These are phyloP conservation scores for Chaetomiaceae sp. DNA, from an alignment of 2,329 filamentous ascomycete genomes.

Conservation along the genomic window DNA sequence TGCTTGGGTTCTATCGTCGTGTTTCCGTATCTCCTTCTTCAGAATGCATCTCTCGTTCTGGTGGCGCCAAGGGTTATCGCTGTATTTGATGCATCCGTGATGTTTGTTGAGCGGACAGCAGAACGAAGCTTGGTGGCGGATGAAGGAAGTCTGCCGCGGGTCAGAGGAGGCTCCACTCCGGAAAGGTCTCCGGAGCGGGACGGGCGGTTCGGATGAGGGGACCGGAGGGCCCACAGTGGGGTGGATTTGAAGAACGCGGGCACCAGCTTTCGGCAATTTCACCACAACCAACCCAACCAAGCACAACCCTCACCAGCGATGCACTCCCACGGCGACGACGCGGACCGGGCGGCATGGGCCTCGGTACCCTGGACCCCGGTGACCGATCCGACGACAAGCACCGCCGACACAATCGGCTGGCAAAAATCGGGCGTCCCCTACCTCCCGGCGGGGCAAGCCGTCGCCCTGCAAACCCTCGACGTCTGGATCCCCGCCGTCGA, in stretches of 20 bases:
- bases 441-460: neutral
- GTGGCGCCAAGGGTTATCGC: too few relatives aligned
- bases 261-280: too few relatives aligned
- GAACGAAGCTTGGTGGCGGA: too few relatives aligned
- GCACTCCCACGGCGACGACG: neutral
- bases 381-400: neutral
- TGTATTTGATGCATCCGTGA: too few relatives aligned
- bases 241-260: too few relatives aligned
- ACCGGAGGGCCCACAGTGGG: neutral
- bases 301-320: neutral
- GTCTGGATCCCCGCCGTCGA: conserved; percentile 20
- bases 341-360: conserved; percentile 14
- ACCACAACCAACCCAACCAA: too few relatives aligned
- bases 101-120: too few relatives aligned
- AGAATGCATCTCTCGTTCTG: too few relatives aligned
- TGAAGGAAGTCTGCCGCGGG: too few relatives aligned
- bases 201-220: too few relatives aligned
- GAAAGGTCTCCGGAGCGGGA: neutral
- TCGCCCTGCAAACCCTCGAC: conserved; percentile 24
- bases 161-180: neutral
- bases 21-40: too few relatives aligned
- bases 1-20: too few relatives aligned
- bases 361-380: conserved; percentile 17
- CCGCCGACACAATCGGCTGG: conserved; percentile 16
- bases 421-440: conserved; percentile 21